A percentile compares a stretch with the other conserved stretches of the same genome.
Evolutionary conservation across 192 early-diverging fungal genomes (phyloP).

Genomic region (Chytriomyces sp.): DNA sequence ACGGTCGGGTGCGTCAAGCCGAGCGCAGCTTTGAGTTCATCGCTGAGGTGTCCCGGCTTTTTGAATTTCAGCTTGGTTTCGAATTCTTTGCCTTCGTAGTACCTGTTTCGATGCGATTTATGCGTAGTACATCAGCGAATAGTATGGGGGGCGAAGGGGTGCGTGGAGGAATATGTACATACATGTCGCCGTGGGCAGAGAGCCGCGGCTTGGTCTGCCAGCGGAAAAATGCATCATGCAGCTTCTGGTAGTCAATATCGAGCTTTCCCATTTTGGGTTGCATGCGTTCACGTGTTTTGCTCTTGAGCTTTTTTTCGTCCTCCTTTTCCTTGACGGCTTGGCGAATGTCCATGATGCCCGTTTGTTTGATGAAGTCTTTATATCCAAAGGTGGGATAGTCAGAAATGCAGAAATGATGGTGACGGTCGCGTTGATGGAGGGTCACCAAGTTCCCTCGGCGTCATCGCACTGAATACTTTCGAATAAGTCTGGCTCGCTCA

Average conservation of each 20-base stretch:
- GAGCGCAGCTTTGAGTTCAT: conserved; percentile 84
- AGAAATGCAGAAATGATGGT: no score
- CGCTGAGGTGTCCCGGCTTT: conserved; percentile 85
- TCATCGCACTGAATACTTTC: no score
- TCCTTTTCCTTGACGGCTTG: conserved; percentile 86
- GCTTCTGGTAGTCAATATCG: conserved; percentile 95
- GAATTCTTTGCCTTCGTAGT: conserved; percentile 97
- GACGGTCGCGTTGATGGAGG: no score
- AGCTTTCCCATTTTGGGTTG: conserved; percentile 97
- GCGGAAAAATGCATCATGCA: conserved; percentile 97
- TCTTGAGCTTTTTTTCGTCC: conserved; percentile 76
- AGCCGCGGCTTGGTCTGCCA: conserved; percentile 86
- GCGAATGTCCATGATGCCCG: conserved; percentile 97
- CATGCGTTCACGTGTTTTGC: conserved; percentile 80
- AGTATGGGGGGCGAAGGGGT: background rate
- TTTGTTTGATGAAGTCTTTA: conserved; percentile 92
- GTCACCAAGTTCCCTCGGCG: no score
- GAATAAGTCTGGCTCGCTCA: no score
- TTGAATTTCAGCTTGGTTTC: conserved; percentile 85
- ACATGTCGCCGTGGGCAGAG: conserved; percentile 79
- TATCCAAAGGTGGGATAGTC: no score
- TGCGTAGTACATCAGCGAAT: background rate
- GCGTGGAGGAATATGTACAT: conserved; percentile 35
- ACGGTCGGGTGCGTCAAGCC: conserved; percentile 78
- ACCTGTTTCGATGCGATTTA: conserved; percentile 48